Evolutionary conservation across 2,329 filamentous ascomycete genomes (phyloP), one percentile per base, ranked within the genome.

Genomic region (Nigrograna mackinnonii): DNA sequence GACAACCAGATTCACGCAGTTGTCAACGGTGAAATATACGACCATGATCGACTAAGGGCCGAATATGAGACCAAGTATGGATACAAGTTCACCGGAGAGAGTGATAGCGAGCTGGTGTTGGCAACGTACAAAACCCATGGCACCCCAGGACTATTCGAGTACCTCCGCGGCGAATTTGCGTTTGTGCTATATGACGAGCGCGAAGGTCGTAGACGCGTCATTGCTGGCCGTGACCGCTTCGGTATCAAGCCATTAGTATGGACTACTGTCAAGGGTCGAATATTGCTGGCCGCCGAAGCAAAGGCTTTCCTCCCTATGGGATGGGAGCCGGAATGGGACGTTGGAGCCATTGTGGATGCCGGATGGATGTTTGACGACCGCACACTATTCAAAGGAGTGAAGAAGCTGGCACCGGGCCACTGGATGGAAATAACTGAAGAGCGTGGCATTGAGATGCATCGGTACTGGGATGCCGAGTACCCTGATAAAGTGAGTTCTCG

Each of bases 11-110:
- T 83, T 14, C 78, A 82, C 54, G 78, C 78, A 2, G 73, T 83
- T n/a, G 76, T 83, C 18, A 82, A 80, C 44, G 79, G 80, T 20
- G 79, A 83, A 56, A 68, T 83, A n/a, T 83, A 83, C 55, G 76
- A 79, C 51, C 68, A 75, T 43, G 75, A 79, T 36, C 52, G 60
- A 9, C 67, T 79, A 11, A 69, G 76, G 18, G 51, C 50, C 5
- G 52, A 68, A 9, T 42, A 53, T n/a, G 44, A 67, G 2, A 64
- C 64, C 36, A 53, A 57, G 7, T 43, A 49, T 14, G 54, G 53
- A 4, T 78, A 78, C 56, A 35, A 52, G 2, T 82, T 82, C 62
- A 58, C 61, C 22, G 67, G 75, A 22, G 54, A 63, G 20, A 74
- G 71, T 32, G 79, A 82, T 50, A 75, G 73, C 22, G 79, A 82